phyloP scores from a whole-genome alignment of 176 grass and related monocot species.

The Otatea glauca region DNA sequence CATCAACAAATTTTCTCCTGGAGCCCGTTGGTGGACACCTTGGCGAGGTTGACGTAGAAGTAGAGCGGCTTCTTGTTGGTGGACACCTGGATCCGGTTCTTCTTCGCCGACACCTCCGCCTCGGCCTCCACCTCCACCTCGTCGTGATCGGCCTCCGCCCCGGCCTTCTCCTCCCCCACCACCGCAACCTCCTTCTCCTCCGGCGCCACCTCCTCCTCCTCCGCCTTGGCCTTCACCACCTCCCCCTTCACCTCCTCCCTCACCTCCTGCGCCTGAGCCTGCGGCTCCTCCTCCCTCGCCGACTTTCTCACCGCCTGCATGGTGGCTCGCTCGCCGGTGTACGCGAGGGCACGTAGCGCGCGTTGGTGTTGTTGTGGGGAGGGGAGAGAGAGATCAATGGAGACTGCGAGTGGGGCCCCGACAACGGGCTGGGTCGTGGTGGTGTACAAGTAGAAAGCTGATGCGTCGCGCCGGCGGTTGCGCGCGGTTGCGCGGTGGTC shows the following conservation, averaged over 20 bases:
- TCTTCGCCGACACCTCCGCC: slow-evolving; percentile 52
- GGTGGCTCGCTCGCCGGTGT: not conserved
- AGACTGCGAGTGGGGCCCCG: not conserved
- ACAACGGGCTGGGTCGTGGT: not conserved
- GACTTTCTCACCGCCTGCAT: slow-evolving; percentile 49
- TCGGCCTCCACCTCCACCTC: slow-evolving; percentile 1
- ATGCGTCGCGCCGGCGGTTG: slow-evolving; percentile 19
- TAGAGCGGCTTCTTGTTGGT: slow-evolving; percentile 96
- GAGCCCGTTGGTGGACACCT: slow-evolving; percentile 19
- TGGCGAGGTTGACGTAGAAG: slow-evolving; percentile 98
- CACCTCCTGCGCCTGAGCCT: slow-evolving; percentile 16
- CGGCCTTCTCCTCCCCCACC: slow-evolving; percentile 17
- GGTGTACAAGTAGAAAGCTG: slow-evolving; percentile 39
- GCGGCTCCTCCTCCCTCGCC: not conserved
- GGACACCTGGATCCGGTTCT: slow-evolving; percentile 93
- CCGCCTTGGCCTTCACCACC: slow-evolving; percentile 23
- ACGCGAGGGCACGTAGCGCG: not conserved
- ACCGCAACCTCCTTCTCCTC: slow-evolving; percentile 44
- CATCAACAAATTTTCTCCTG: not conserved
- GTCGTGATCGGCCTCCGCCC: not conserved
- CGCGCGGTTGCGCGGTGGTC: slow-evolving; percentile 14
- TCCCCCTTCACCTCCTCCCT: slow-evolving; percentile 45
- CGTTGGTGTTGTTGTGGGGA: not conserved
- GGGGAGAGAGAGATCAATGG: not conserved
- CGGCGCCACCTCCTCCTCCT: not conserved